Evolutionary conservation across 164 flowering plant species (phyloP), one percentile per base, ranked within the genome.

Genomic region (Vitis vinifera): DNA sequence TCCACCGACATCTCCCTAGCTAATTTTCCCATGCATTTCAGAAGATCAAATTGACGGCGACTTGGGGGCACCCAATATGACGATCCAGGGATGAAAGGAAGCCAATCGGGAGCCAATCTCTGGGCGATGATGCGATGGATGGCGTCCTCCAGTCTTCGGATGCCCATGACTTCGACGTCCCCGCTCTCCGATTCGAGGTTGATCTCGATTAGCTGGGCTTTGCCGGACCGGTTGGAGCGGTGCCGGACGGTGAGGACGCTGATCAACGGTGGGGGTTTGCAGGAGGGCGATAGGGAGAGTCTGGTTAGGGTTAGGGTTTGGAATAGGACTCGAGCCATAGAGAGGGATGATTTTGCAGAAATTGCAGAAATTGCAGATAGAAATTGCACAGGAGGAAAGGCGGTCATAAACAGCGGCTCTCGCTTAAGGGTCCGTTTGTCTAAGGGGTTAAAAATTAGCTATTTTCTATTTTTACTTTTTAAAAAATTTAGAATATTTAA

Each of bases 31-130:
- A 70, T 16, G 69, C 76, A 31, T 9, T 73, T 66, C n/a, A 44
- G 69, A 13, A 76, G 48, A 16, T 57, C 31, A 8, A 57, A 30
- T 10, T 64, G 58, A 4, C 63, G 63, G 14, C 2, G 12, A 16
- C 1, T 31, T 9, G 72, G 77, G 13, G 80, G 80, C 29, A 77
- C 80, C 76, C 92, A 92, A 69, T 85, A 90, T 2, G 96, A 92
- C 3, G 88, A 82, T 0, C 97, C 98, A 1, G 98, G 98, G 7
- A 78, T 37, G 68, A 93, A 88, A 3, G 93, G 93, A 14, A 93
- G 85, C 98, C 97, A 93, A 69, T 80, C 91, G 7, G 97, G 98
- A 0, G 94, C 89, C 2, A 90, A 76, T 44, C 84, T 77, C 47
- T 82, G 79, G 1, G 80, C 86, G 15, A 86, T 75, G 60, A 93